Conservation (phyloP, 768 basidiomycete species). For the Podaxis carcinomalis region DNA sequence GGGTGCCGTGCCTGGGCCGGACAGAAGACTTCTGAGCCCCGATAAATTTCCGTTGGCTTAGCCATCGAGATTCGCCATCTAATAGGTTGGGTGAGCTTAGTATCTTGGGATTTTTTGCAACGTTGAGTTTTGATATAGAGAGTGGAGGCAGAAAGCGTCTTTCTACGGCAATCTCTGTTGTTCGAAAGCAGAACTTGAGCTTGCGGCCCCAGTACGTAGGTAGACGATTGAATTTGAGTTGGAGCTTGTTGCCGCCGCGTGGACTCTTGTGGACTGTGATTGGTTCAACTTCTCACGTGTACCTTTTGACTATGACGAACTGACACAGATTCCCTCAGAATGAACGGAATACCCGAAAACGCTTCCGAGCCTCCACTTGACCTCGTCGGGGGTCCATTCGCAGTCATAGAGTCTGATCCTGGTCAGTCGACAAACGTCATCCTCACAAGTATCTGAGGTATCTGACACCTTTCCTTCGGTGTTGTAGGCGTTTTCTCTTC, state of each 20-base stretch:
- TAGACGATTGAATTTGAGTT: too few species aligned
- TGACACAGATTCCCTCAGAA: not conserved
- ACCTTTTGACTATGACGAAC: not conserved
- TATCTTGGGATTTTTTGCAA: not conserved
- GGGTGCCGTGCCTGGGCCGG: not conserved
- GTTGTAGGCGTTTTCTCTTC: conserved; percentile 53
- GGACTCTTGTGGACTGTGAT: too few species aligned
- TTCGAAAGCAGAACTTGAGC: too few species aligned
- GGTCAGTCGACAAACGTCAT: conserved; percentile 22
- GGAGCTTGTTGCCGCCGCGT: too few species aligned
- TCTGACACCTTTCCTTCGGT: not conserved
- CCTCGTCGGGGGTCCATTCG: conserved; percentile 59
- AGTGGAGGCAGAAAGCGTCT: too few species aligned
- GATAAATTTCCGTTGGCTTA: not conserved
- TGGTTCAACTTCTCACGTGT: not conserved
- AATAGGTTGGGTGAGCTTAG: not conserved
- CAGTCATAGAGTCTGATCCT: conserved; percentile 57
- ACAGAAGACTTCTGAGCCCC: not conserved
- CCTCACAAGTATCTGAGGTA: not conserved
- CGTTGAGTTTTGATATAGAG: too few species aligned
- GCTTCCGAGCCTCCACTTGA: conserved; percentile 24
- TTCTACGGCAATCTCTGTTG: too few species aligned
- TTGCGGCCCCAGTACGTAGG: too few species aligned
- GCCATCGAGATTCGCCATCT: not conserved
- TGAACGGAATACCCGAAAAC: not conserved